These are phyloP conservation scores for Hammondia hammondi DNA, from an alignment of 169 alveolate genomes.

Conservation along the genomic window DNA sequence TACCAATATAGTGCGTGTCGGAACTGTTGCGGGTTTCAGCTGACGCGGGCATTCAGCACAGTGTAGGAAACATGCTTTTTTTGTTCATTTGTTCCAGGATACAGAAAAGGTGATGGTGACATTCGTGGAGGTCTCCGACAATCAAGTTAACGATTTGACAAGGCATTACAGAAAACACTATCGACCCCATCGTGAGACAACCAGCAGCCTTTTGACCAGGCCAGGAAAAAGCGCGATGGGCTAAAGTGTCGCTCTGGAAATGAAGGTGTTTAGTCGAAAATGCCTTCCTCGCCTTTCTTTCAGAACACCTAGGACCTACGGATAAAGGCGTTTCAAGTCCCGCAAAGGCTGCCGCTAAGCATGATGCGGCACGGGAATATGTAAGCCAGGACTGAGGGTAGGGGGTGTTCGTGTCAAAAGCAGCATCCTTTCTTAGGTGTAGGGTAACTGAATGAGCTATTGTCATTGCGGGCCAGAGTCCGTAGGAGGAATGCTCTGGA, in stretches of 20 bases:
- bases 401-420: no score
- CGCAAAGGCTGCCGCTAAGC: neutral
- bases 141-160: neutral
- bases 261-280: neutral
- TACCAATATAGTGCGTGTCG: no score
- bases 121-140: neutral
- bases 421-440: no score
- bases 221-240: neutral
- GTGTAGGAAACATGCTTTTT: no score
- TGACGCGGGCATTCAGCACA: no score
- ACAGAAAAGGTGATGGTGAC: no score
- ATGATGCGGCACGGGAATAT: neutral
- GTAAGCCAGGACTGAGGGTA: neutral
- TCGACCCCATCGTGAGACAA: neutral
- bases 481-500: no score
- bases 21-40: no score
- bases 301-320: neutral
- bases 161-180: neutral
- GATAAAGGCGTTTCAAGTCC: neutral
- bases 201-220: neutral
- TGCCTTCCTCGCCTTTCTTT: neutral
- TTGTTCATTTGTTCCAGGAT: no score
- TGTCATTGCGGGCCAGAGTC: no score
- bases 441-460: no score
- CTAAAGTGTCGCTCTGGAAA: neutral